These are phyloP conservation scores for Phalaenopsis equestris DNA, from an alignment of 106 monocot genomes.

Conservation along the genomic window DNA sequence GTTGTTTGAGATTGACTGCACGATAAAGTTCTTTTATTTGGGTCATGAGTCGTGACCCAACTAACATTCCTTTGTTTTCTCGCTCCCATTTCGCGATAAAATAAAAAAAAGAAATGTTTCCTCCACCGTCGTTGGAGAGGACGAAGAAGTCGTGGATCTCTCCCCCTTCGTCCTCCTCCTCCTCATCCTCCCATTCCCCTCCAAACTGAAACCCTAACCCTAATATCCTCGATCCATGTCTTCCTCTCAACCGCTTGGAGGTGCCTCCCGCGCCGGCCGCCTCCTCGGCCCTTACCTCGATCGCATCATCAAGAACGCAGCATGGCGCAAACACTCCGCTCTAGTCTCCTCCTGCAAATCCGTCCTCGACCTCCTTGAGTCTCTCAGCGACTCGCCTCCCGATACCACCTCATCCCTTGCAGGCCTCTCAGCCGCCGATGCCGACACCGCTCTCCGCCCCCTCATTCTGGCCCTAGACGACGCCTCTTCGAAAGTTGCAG, in stretches of 20 bases:
- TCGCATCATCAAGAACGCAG: slow-evolving; percentile 97
- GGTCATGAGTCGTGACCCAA: too few relatives aligned
- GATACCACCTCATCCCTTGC: slow-evolving; percentile 16
- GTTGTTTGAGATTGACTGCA: too few relatives aligned
- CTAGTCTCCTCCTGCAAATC: slow-evolving; percentile 78
- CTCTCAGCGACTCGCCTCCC: slow-evolving; percentile 13
- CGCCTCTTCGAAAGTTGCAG: slow-evolving; percentile 32
- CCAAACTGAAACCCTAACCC: neutral
- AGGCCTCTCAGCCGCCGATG: slow-evolving; percentile 19
- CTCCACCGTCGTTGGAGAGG: neutral
- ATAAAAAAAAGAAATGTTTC: neutral
- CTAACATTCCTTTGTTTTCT: neutral
- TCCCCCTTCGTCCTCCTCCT: neutral
- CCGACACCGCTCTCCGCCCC: slow-evolving; percentile 21
- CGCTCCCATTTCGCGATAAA: neutral
- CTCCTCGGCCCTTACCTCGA: slow-evolving; percentile 81
- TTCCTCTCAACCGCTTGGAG: slow-evolving; percentile 42
- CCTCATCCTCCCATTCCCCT: neutral
- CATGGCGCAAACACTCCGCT: slow-evolving; percentile 85
- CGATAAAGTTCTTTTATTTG: too few relatives aligned
- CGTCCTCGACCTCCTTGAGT: slow-evolving; percentile 35
- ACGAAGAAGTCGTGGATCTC: neutral
- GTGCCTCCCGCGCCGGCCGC: slow-evolving; percentile 54
- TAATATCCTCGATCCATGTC: slow-evolving; percentile 5
- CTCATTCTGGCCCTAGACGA: slow-evolving; percentile 25